phyloP scores from a whole-genome alignment of 371 early-diverging fungal genomes.

The Zychaea mexicana region DNA sequence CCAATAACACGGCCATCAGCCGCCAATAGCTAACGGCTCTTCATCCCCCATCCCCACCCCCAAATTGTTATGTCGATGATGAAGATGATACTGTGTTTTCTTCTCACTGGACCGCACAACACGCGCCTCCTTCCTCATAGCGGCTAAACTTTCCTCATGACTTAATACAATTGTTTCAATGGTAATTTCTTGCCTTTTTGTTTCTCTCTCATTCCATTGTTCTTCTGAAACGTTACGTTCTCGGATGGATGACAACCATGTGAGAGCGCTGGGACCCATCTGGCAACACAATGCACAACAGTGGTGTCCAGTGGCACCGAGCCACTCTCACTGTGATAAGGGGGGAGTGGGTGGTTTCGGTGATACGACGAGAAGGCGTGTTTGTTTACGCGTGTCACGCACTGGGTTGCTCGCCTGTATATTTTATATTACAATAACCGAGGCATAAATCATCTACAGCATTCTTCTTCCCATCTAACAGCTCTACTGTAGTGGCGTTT shows the following conservation, averaged over 20 bases:
- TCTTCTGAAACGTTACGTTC: neutral
- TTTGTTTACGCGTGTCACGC: too few relatives aligned
- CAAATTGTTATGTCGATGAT: too few relatives aligned
- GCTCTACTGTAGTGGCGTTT: too few relatives aligned
- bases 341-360: neutral
- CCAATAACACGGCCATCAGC: neutral
- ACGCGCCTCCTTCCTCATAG: too few relatives aligned
- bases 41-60: too few relatives aligned
- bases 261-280: neutral
- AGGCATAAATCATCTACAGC: too few relatives aligned
- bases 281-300: slow-evolving; percentile 3
- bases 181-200: neutral
- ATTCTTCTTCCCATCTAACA: too few relatives aligned
- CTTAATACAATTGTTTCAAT: neutral
- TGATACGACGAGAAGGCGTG: too few relatives aligned
- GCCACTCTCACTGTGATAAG: neutral
- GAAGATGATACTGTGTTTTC: too few relatives aligned
- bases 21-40: neutral
- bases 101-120: too few relatives aligned
- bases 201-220: neutral
- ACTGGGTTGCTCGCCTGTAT: too few relatives aligned
- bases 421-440: too few relatives aligned
- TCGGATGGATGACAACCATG: neutral
- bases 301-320: neutral
- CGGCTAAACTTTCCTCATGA: neutral